phyloP scores from a whole-genome alignment of 148 eudicot species.

The Beta vulgaris region DNA sequence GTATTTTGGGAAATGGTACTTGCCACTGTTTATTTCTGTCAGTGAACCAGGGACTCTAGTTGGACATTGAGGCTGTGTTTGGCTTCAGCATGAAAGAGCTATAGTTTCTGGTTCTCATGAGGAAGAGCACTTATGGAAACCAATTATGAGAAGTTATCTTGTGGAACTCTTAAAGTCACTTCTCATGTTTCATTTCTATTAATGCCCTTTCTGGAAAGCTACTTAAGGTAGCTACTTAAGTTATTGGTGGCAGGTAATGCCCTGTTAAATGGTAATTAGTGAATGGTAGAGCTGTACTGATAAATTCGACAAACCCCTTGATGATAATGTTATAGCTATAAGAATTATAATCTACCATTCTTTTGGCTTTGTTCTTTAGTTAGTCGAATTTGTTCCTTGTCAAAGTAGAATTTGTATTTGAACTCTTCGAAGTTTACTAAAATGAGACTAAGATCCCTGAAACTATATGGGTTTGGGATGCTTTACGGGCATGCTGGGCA shows the following conservation, averaged over 20 bases:
- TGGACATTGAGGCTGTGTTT: neutral
- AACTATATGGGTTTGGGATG: no score
- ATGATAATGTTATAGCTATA: neutral
- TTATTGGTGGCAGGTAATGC: neutral
- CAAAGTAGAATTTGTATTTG: neutral
- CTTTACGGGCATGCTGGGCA: neutral
- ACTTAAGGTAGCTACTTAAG: no score
- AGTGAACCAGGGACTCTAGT: neutral
- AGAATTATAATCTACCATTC: no score
- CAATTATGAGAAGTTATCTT: neutral
- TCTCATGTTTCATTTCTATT: neutral
- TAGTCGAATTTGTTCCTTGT: neutral
- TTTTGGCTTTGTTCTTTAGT: neutral
- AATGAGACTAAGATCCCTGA: no score
- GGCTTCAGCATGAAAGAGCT: neutral
- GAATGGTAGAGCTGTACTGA: neutral
- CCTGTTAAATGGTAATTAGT: neutral
- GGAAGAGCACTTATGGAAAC: neutral
- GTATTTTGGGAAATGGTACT: neutral
- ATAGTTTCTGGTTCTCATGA: neutral
- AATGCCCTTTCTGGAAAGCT: neutral
- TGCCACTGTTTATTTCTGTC: slow-evolving; percentile 1
- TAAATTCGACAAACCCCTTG: neutral
- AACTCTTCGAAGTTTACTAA: neutral
- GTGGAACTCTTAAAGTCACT: neutral